These are phyloP conservation scores for Candida koratica DNA, from an alignment of 805 yeast species.

Conservation along the genomic window DNA sequence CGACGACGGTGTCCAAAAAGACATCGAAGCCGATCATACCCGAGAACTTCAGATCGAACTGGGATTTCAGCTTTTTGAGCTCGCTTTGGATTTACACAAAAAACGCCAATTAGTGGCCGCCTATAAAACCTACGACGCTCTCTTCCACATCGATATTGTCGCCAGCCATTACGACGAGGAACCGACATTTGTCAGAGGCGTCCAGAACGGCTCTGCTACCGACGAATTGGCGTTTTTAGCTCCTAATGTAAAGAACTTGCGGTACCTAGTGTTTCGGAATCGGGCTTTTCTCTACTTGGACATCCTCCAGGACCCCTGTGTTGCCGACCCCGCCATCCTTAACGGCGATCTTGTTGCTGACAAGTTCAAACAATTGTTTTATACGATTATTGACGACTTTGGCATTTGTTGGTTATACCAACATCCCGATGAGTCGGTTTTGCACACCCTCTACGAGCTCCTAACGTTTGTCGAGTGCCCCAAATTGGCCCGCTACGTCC, in stretches of 20 bases:
- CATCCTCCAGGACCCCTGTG: constrained; percentile 19
- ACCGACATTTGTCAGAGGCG: constrained; percentile 31
- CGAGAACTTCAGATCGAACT: constrained; percentile 88
- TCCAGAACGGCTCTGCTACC: constrained; percentile 38
- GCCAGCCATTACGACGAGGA: constrained; percentile 41
- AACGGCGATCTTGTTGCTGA: constrained; percentile 16
- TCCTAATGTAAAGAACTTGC: constrained; percentile 67
- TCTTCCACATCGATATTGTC: constrained; percentile 69
- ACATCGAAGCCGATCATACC: constrained; percentile 75
- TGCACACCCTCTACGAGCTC: constrained; percentile 48
- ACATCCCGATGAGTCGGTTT: constrained; percentile 59
- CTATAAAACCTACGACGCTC: constrained; percentile 48
- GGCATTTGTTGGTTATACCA: constrained; percentile 60
- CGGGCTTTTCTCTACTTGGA: constrained; percentile 68
- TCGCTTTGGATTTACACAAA: constrained; percentile 63
- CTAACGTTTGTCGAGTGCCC: constrained; percentile 46
- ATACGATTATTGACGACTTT: constrained; percentile 58
- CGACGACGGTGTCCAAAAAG: constrained; percentile 61
- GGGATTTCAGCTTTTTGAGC: constrained; percentile 71
- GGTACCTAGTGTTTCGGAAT: constrained; percentile 77
- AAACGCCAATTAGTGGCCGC: constrained; percentile 47
- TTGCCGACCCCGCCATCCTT: constrained; percentile 14
- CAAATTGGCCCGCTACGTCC: constrained; percentile 49
- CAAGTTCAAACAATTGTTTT: constrained; percentile 25
- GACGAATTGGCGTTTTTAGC: constrained; percentile 47